Conservation (phyloP, 306 rosid species). For the Morella rubra region DNA sequence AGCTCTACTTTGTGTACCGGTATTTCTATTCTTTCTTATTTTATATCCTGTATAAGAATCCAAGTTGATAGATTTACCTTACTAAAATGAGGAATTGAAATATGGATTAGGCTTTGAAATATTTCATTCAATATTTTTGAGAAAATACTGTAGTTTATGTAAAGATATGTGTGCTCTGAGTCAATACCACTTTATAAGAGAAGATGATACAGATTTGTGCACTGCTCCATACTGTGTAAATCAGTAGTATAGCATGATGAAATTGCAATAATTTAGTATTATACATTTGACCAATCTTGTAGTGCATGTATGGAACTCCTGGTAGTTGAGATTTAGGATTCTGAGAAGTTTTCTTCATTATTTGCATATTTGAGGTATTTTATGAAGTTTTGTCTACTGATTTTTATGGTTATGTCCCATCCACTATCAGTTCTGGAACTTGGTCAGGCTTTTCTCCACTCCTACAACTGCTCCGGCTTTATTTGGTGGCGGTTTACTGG, state of each 20-base stretch:
- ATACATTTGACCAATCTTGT: too few species aligned
- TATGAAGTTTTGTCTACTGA: slow-evolving; percentile 30
- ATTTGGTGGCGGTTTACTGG: slow-evolving; percentile 87
- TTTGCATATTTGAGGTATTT: slow-evolving; percentile 2
- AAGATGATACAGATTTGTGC: too few species aligned
- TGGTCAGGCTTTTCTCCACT: slow-evolving; percentile 61
- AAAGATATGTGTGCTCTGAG: too few species aligned
- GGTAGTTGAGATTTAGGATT: slow-evolving; percentile 19
- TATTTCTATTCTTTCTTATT: slow-evolving; percentile 35
- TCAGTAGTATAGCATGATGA: too few species aligned
- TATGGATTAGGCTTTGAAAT: too few species aligned
- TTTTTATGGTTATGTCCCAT: slow-evolving; percentile 26
- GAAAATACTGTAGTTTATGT: too few species aligned
- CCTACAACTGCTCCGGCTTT: slow-evolving; percentile 78
- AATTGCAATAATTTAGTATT: too few species aligned
- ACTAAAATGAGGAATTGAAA: too few species aligned
- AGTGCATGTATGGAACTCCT: background rate
- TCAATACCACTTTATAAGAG: too few species aligned
- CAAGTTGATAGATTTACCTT: too few species aligned
- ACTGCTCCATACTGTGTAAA: too few species aligned
- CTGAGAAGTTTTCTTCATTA: slow-evolving; percentile 4
- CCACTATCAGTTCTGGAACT: slow-evolving; percentile 69
- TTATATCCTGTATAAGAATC: background rate
- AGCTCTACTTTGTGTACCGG: slow-evolving; percentile 69
- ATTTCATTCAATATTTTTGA: too few species aligned